A percentile compares a stretch with the other conserved stretches of the same genome.
phyloP scores from a whole-genome alignment of 2,329 filamentous ascomycete genomes.

The Penicillium verrucosum region DNA sequence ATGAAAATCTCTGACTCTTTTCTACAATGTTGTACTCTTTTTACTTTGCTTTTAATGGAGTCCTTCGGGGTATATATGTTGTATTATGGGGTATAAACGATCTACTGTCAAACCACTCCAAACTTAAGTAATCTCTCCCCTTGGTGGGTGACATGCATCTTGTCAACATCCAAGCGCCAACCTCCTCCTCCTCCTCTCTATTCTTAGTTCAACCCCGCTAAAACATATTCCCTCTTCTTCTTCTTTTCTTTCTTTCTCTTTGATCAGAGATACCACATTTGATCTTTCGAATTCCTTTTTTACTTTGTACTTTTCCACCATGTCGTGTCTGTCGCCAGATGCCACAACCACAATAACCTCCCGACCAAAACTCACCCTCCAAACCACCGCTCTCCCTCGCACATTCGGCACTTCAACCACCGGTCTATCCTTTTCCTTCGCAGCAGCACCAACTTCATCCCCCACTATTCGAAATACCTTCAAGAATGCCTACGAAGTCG shows the following conservation, averaged over 20 bases:
- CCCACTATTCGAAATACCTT: conserved; percentile 62
- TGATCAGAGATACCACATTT: conserved; percentile 10
- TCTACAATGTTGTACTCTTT: too few species aligned
- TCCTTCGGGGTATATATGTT: too few species aligned
- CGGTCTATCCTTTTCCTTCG: conserved; percentile 52
- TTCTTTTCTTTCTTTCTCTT: neutral
- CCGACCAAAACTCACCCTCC: conserved; percentile 59
- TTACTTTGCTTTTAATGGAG: too few species aligned
- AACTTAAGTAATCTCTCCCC: neutral
- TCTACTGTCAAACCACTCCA: too few species aligned
- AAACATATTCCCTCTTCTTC: neutral
- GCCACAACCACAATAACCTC: conserved; percentile 25
- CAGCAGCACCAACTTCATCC: conserved; percentile 48
- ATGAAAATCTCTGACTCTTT: neutral
- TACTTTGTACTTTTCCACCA: conserved; percentile 6
- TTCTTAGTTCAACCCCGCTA: conserved; percentile 22
- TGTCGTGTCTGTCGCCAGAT: conserved; percentile 23
- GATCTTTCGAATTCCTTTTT: conserved; percentile 2
- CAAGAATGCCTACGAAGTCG: conserved; percentile 55
- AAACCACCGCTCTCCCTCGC: conserved; percentile 52
- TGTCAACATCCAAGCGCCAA: conserved; percentile 18
- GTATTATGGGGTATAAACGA: too few species aligned
- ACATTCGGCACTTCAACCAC: conserved; percentile 55
- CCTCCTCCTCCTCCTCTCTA: conserved; percentile 5
- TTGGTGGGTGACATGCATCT: neutral